Base-by-base conservation (phyloP, 139 green algal species). In the Chlorella sp. region DNA sequence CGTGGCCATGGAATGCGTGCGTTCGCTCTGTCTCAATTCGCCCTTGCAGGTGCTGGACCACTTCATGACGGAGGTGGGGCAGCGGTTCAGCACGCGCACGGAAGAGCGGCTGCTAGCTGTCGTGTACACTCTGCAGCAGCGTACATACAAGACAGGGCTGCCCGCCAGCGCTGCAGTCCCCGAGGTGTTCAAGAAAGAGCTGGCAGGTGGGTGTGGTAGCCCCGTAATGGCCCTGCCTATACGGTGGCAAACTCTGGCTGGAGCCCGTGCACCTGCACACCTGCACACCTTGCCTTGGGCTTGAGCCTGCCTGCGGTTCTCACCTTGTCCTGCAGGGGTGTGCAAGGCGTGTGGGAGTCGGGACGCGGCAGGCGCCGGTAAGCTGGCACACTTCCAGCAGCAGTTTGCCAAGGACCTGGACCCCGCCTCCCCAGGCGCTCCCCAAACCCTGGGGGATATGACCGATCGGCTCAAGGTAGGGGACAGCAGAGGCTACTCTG, bases 101-200 rank as follows among this genome's bases (percentile, higher is more conserved):
- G 96, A 99, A 93, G 98, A 99, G 95, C 90, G 98, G 4, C 94
- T 99, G 90, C 92, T 99, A 73, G 95, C 95, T 7, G 97, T 99
- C 30, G 96, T 99, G 34, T 94, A 98, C 82, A 97, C 97, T 22
- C 95, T 99, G 90, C 95, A 99, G 91, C 95, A 98, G 75, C 94
- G 97, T 71, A 99, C 96, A 86, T 98, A 98, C 94, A 98, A 98
- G 89, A 88, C 95, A 57, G 91, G 92, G 26, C 92, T 95, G 57
- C 81, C 94, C 68, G 91, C 95, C 57, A 42, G 34, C 0, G 92
- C 94, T 28, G 88, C 96, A 36, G 96, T 99, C 37, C 97, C 97
- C 0, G 61, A 76, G 0, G 91, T 80, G 5, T 94, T 99, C 12
- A 95, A 95, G 48, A 96, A 95, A 85, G 98, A 88, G 84, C 39